Conservation (phyloP, 2,329 filamentous ascomycete genomes). For the Aspergillus fructus region DNA sequence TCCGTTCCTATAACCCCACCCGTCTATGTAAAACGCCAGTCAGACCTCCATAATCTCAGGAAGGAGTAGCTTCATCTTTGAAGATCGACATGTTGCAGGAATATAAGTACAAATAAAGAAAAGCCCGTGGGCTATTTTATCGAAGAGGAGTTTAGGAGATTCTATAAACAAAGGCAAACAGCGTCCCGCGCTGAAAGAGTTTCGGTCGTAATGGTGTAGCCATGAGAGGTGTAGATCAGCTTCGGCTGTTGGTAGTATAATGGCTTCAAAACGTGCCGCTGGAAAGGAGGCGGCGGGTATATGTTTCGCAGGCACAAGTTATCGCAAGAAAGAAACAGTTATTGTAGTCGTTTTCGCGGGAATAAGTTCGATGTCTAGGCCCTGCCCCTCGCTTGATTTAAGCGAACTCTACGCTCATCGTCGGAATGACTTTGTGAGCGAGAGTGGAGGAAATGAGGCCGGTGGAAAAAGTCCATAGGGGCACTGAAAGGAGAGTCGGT, state of each 20-base stretch:
- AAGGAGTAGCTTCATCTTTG: background rate
- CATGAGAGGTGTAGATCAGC: background rate
- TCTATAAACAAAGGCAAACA: constrained; percentile 10
- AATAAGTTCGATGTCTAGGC: constrained; percentile 15
- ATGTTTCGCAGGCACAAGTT: background rate
- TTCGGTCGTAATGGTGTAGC: background rate
- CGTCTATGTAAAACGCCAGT: constrained; percentile 22
- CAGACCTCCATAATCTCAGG: background rate
- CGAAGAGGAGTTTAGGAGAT: constrained; percentile 13
- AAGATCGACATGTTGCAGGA: background rate
- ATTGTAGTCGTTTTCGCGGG: background rate
- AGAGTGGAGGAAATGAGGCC: constrained; percentile 25
- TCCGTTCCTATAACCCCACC: constrained; percentile 2
- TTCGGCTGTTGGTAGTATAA: background rate
- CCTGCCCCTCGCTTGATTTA: constrained; percentile 41
- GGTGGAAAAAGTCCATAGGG: constrained; percentile 12
- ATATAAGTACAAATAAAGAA: constrained; percentile 5
- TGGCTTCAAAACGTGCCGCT: constrained; percentile 1
- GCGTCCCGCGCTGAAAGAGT: constrained; percentile 17
- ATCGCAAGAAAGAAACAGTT: background rate
- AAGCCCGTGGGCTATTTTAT: background rate
- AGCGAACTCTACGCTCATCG: constrained; percentile 42
- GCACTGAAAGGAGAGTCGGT: constrained; percentile 22
- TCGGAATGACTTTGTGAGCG: constrained; percentile 27
- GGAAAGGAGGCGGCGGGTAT: constrained; percentile 7